These are phyloP conservation scores for Hypoxylon trugodes DNA, from an alignment of 495 filamentous ascomycete genomes.

Conservation along the genomic window DNA sequence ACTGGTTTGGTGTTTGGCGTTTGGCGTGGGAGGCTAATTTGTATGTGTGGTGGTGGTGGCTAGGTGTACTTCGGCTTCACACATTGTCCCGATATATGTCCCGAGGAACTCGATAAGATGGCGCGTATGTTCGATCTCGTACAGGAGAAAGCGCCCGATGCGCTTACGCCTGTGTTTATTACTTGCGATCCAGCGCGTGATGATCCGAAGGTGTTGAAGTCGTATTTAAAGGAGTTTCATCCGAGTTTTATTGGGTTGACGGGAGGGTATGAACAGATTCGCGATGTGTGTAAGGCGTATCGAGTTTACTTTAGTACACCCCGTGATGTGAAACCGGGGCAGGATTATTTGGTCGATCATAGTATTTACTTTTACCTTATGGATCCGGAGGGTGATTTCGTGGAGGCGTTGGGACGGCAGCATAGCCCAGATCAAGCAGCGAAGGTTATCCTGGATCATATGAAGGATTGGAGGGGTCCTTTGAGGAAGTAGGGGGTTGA, in stretches of 20 bases:
- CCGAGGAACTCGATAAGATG: constrained; percentile 99
- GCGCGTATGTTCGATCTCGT: constrained; percentile 89
- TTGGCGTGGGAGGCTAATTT: too few relatives aligned
- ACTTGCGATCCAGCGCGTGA: constrained; percentile 95
- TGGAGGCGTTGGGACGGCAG: constrained; percentile 94
- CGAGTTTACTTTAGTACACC: constrained; percentile 98
- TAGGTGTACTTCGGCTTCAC: constrained; percentile 97
- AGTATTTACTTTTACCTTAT: constrained; percentile 99
- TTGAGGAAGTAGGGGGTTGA: constrained; percentile 6
- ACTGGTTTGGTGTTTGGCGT: too few relatives aligned
- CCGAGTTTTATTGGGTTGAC: constrained; percentile 87
- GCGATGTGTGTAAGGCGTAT: constrained; percentile 91
- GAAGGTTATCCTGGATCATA: constrained; percentile 83
- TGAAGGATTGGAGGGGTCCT: constrained; percentile 82
- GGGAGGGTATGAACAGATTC: constrained; percentile 90
- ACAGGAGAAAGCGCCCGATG: constrained; percentile 53
- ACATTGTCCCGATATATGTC: constrained; percentile 98
- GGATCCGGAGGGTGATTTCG: constrained; percentile 98
- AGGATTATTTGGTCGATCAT: constrained; percentile 98
- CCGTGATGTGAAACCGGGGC: constrained; percentile 81
- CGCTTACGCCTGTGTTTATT: constrained; percentile 78
- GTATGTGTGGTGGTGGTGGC: not conserved
- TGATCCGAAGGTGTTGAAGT: constrained; percentile 80
- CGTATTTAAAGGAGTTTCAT: constrained; percentile 93
- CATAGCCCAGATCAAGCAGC: constrained; percentile 88